Evolutionary conservation across 768 basidiomycete species (phyloP), one percentile per base, ranked within the genome.

Genomic region (Amylocystis lapponica): DNA sequence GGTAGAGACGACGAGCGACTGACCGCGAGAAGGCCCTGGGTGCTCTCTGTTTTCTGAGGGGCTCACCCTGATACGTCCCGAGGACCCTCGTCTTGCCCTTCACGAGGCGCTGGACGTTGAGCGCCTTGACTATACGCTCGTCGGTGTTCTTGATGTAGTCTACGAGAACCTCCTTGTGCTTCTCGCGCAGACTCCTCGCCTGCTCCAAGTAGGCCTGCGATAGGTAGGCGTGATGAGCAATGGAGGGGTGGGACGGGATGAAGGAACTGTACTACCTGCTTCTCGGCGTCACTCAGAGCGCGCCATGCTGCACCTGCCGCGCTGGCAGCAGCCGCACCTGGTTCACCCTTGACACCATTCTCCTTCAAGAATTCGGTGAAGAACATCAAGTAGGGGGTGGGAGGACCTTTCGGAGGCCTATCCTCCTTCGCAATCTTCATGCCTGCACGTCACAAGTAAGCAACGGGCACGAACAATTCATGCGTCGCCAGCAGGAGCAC

Each of bases 361-460:
- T 25, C 4, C 44, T 20, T 33, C 29, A 26, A 36, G 5, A 19
- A 17, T n/a, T 48, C 34, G 17, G 4, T 5, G 7, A 44, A 14
- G 35, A 33, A 49, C 14, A 46, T 3, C 31, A 7, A 26, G 39
- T 33, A 52, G 3, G 45, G 11, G n/a, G n/a, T 19, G 17, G 8
- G 19, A 1, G 42, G 30, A 14, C 14, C 4, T 35, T 39, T 44
- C 2, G 51, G 51, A 2, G 48, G 51, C 17, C 17, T 5, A 23
- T 49, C 41, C 3, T 35, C 41, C 39, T 41, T 43, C 11, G 21
- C 32, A n/a, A 49, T 20, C 34, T 47, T 48, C 12, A 49, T n/a
- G 5, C n/a, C 47, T 49, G 45, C 29, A 20, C 2, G 14, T n/a
- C 8, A 25, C 7, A 5, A 23, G 2, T 17, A 26, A 34, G 41